A percentile compares a stretch with the other conserved stretches of the same genome.
phyloP scores from a whole-genome alignment of 805 yeast genomes.

The Candida vaughaniae region DNA sequence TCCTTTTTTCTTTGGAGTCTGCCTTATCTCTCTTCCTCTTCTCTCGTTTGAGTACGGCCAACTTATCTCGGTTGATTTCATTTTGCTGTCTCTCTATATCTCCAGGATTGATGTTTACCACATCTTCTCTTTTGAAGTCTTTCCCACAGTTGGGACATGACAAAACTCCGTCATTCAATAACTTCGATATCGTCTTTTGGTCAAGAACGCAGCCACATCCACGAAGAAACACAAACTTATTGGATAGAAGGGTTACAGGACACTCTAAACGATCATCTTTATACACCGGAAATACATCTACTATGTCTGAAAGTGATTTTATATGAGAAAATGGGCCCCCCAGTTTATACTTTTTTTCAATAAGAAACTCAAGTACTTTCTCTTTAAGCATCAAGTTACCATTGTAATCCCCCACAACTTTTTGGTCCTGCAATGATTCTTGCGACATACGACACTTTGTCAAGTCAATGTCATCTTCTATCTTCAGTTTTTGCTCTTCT shows the following conservation, averaged over 20 bases:
- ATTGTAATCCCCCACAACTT: slow-evolving; percentile 64
- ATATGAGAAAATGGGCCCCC: slow-evolving; percentile 20
- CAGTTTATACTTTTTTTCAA: slow-evolving; percentile 31
- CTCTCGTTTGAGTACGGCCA: too few relatives aligned
- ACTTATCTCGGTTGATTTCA: too few relatives aligned
- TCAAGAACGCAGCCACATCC: slow-evolving; percentile 41
- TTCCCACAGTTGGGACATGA: slow-evolving; percentile 34
- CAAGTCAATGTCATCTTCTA: slow-evolving; percentile 8
- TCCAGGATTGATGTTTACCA: slow-evolving; percentile 32
- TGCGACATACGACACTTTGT: slow-evolving; percentile 45
- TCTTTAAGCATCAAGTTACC: slow-evolving; percentile 70
- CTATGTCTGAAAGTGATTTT: slow-evolving; percentile 23
- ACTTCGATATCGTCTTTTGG: slow-evolving; percentile 20
- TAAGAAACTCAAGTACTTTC: slow-evolving; percentile 54
- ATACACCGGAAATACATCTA: slow-evolving; percentile 25
- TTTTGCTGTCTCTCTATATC: slow-evolving; percentile 1
- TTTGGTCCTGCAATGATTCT: slow-evolving; percentile 38
- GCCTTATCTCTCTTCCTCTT: slow-evolving; percentile 10
- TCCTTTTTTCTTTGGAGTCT: background rate
- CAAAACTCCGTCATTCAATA: slow-evolving; percentile 11
- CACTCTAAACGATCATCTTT: slow-evolving; percentile 22
- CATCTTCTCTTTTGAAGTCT: slow-evolving; percentile 24
- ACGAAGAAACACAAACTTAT: slow-evolving; percentile 29
- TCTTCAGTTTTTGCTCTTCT: background rate
- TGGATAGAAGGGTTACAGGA: slow-evolving; percentile 26